Evolutionary conservation across 1,139 yeast genomes (phyloP).

Genomic region (Geotrichum armillariae): DNA sequence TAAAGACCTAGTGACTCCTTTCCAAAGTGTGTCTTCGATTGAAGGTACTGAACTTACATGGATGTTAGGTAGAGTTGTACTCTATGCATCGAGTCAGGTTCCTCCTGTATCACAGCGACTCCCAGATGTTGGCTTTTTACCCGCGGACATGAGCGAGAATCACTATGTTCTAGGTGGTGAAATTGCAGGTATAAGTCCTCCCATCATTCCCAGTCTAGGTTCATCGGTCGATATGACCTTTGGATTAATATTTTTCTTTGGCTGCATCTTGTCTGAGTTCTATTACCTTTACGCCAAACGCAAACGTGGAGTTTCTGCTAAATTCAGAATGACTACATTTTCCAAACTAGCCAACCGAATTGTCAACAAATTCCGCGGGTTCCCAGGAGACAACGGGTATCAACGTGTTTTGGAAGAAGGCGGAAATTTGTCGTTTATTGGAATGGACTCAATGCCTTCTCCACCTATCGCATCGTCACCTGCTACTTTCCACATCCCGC

Average conservation of each 20-base stretch:
- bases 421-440: conserved; percentile 8
- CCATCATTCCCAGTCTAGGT: not conserved
- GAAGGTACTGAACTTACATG: conserved; percentile 71
- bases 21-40: conserved; percentile 60
- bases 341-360: conserved; percentile 3
- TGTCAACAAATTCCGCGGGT: conserved; percentile 5
- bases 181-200: conserved; percentile 11
- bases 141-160: conserved; percentile 18
- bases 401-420: conserved; percentile 22
- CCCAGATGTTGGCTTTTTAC: conserved; percentile 25
- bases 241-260: not conserved
- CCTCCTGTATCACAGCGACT: conserved; percentile 26
- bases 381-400: conserved; percentile 8
- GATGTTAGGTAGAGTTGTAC: conserved; percentile 78
- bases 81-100: conserved; percentile 50
- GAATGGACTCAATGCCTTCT: conserved; percentile 15
- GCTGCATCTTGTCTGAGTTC: not conserved
- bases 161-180: conserved; percentile 24
- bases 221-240: not conserved
- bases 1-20: conserved; percentile 43
- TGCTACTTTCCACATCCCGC: conserved; percentile 18
- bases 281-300: conserved; percentile 8
- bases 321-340: conserved; percentile 2
- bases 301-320: conserved; percentile 13
- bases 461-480: conserved; percentile 23